These are phyloP conservation scores for Taphrina confusa DNA, from an alignment of 1,139 yeast species.

Conservation along the genomic window DNA sequence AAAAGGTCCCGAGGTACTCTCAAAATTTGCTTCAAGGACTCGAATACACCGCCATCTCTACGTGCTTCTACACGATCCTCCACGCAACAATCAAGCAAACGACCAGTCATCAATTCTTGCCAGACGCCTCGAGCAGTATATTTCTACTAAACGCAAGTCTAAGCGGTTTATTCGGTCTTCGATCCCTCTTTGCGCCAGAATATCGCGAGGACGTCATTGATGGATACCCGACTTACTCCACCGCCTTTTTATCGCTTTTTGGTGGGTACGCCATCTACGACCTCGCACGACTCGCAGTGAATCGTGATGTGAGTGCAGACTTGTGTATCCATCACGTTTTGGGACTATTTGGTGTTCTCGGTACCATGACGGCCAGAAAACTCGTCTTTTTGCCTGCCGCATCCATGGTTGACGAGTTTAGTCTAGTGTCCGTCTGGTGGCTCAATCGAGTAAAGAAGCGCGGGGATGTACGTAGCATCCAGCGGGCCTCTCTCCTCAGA, in stretches of 20 bases:
- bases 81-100: no score
- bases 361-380: constrained; percentile 4
- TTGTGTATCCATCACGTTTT: constrained; percentile 6
- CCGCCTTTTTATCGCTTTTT: background rate
- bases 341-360: background rate
- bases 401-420: background rate
- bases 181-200: background rate
- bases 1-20: no score
- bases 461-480: no score
- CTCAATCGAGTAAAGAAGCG: constrained; percentile 3
- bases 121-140: background rate
- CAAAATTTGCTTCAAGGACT: no score
- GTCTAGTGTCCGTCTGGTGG: constrained; percentile 2
- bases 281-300: background rate
- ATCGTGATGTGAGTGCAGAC: background rate
- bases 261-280: constrained; percentile 9
- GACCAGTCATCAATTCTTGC: no score
- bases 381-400: background rate
- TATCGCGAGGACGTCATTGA: constrained; percentile 2
- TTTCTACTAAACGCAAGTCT: background rate
- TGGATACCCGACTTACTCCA: background rate
- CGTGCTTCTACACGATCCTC: no score
- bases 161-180: background rate
- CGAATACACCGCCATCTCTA: no score
- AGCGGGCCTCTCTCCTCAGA: background rate